Evolutionary conservation across 1,284 basidiomycete species (phyloP).

Genomic region (Hemileia vastatrix): DNA sequence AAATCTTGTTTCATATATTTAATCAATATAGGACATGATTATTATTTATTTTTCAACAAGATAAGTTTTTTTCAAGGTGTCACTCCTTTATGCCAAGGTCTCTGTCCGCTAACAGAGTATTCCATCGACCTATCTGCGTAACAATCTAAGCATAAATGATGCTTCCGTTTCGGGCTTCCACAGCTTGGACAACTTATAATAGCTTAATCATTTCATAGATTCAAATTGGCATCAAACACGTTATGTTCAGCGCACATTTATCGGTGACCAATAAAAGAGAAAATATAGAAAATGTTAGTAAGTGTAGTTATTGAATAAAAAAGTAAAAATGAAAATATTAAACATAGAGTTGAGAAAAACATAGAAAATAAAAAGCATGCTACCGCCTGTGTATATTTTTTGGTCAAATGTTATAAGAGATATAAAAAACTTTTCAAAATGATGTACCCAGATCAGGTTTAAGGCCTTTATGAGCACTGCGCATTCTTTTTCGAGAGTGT

Average conservation of each 20-base stretch:
- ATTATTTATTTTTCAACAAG: no score
- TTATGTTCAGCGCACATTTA: no score
- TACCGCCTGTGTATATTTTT: not conserved
- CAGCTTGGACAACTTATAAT: conserved; percentile 8
- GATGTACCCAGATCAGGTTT: conserved; percentile 7
- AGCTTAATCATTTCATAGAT: no score
- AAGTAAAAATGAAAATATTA: not conserved
- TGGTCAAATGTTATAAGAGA: not conserved
- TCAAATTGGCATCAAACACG: no score
- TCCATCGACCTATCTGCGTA: conserved; percentile 16
- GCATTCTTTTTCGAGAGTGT: conserved; percentile 19
- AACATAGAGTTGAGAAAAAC: not conserved
- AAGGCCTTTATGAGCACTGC: conserved; percentile 19
- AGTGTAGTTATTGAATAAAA: not conserved
- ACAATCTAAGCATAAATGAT: conserved; percentile 20
- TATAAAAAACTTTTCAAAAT: not conserved
- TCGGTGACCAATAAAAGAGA: no score
- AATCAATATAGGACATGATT: no score
- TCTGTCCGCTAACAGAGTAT: not conserved
- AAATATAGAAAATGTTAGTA: no score
- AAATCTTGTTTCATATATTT: no score
- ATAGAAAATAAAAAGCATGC: no score
- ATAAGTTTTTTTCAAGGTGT: conserved; percentile 5
- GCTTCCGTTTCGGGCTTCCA: conserved; percentile 16
- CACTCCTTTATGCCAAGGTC: conserved; percentile 19